A percentile compares a stretch with the other conserved stretches of the same genome.
These are phyloP conservation scores for Chamaecyparis obtusa DNA, from an alignment of 75 land plant species.

Conservation along the genomic window DNA sequence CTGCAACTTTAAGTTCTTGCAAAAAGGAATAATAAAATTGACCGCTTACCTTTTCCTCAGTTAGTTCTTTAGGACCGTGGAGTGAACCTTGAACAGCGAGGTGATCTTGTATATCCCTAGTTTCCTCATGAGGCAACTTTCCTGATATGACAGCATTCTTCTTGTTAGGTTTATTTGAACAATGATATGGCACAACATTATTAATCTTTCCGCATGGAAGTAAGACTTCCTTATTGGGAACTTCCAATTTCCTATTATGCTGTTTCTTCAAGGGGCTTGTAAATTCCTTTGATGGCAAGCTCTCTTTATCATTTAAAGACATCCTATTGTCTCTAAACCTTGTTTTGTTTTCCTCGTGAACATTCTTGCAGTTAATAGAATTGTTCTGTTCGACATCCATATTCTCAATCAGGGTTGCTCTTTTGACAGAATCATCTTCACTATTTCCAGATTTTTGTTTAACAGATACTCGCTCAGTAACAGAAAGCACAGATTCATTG, in stretches of 20 bases:
- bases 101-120: background rate
- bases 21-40: background rate
- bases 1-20: background rate
- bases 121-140: background rate
- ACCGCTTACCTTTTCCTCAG: background rate
- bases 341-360: background rate
- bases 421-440: background rate
- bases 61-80: background rate
- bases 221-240: background rate
- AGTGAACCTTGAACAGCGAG: background rate
- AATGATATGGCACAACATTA: background rate
- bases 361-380: background rate
- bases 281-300: background rate
- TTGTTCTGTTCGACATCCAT: background rate
- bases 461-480: background rate
- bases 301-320: background rate
- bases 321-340: background rate
- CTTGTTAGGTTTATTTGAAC: background rate
- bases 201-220: background rate
- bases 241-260: background rate
- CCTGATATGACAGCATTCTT: background rate
- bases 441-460: background rate
- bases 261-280: background rate
- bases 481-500: background rate
- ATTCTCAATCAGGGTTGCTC: no score